Evolutionary conservation across 202 grass and related monocot genomes (phyloP).

Genomic region (Bolboschoenoplectus hybrid): DNA sequence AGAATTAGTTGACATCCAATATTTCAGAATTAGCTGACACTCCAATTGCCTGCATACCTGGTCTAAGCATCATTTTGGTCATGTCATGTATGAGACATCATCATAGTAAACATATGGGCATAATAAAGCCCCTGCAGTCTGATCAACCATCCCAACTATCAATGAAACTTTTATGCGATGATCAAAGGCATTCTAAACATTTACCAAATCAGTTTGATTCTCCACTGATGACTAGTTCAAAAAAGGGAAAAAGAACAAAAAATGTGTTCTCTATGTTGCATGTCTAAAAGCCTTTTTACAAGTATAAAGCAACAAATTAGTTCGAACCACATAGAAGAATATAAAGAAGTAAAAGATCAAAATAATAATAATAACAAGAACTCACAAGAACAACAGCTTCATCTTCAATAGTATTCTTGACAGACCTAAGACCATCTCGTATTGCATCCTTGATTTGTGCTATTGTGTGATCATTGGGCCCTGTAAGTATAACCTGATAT

Average conservation of each 20-base stretch:
- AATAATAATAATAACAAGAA: slow-evolving; percentile 6
- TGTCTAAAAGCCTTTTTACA: neutral
- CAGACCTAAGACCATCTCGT: slow-evolving; percentile 90
- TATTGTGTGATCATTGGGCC: slow-evolving; percentile 97
- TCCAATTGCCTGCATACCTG: neutral
- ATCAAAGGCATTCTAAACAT: neutral
- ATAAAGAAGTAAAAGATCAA: slow-evolving; percentile 19
- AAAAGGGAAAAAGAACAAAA: neutral
- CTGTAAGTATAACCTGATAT: slow-evolving; percentile 49
- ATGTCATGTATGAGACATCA: slow-evolving; percentile 1
- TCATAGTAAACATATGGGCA: neutral
- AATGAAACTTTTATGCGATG: slow-evolving; percentile 1
- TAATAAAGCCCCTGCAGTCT: neutral
- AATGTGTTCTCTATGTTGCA: neutral
- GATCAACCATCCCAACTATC: neutral
- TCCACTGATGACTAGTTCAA: neutral
- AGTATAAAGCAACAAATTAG: slow-evolving; percentile 20
- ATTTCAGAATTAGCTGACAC: neutral
- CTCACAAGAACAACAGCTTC: slow-evolving; percentile 86
- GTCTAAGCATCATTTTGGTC: neutral
- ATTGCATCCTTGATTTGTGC: slow-evolving; percentile 98
- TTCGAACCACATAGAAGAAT: neutral
- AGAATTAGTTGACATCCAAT: neutral
- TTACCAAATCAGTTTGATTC: slow-evolving; percentile 1
- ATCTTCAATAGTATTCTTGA: slow-evolving; percentile 97